Conservation (phyloP, 257 asterid species). For the Petunia secreta region DNA sequence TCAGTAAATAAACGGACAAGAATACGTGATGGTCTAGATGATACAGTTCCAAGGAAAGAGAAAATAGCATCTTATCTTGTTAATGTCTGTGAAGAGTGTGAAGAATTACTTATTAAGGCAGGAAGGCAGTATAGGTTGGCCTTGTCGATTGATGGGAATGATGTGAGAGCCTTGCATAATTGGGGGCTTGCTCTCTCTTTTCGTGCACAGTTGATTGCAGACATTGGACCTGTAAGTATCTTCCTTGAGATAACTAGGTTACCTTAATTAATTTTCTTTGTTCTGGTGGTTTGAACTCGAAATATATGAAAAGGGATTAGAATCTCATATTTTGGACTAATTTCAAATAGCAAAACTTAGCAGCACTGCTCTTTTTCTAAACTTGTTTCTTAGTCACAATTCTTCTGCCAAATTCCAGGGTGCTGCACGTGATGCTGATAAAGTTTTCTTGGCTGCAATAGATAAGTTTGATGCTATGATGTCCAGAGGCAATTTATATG, state of each 20-base stretch:
- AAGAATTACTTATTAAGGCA: constrained; percentile 79
- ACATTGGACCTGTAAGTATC: constrained; percentile 84
- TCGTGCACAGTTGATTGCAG: constrained; percentile 90
- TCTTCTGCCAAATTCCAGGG: constrained; percentile 48
- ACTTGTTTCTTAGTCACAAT: constrained; percentile 13
- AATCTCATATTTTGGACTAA: not conserved
- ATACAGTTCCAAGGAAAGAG: constrained; percentile 43
- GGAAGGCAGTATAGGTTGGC: constrained; percentile 84
- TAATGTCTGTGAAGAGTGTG: constrained; percentile 80
- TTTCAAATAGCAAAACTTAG: not conserved
- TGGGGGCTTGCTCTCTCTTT: constrained; percentile 94
- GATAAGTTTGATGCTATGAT: constrained; percentile 93
- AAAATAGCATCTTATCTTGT: constrained; percentile 58
- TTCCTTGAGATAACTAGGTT: not conserved
- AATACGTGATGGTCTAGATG: constrained; percentile 36
- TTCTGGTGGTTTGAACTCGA: constrained; percentile 19
- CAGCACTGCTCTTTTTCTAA: not conserved
- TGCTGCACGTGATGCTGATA: constrained; percentile 85
- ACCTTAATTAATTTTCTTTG: not conserved
- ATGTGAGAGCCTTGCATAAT: constrained; percentile 82
- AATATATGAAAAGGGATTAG: not conserved
- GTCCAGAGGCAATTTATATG: constrained; percentile 75
- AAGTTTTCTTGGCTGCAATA: constrained; percentile 88
- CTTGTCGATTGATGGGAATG: constrained; percentile 83
- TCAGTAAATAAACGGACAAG: constrained; percentile 40